These are phyloP conservation scores for Candida pseudoviswanathii DNA, from an alignment of 1,139 yeast genomes.

Conservation along the genomic window DNA sequence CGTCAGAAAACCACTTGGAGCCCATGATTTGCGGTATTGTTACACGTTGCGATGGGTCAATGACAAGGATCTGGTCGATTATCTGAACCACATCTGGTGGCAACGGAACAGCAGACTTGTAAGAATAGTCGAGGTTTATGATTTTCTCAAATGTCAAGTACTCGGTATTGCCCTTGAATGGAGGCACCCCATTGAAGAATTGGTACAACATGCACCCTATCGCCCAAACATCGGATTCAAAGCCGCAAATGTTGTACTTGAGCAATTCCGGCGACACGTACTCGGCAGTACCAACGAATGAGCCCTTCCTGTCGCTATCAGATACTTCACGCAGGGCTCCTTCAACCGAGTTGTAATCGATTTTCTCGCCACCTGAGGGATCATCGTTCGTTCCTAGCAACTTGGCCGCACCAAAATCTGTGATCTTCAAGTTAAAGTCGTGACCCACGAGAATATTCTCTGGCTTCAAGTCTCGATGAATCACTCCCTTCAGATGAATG, in stretches of 20 bases:
- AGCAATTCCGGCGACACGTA: conserved; percentile 93
- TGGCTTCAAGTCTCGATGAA: conserved; percentile 95
- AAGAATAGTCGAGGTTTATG: conserved; percentile 78
- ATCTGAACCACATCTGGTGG: conserved; percentile 61
- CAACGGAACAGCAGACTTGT: conserved; percentile 76
- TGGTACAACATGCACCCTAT: conserved; percentile 92
- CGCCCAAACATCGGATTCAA: conserved; percentile 94
- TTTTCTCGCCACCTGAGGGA: conserved; percentile 30
- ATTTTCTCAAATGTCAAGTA: conserved; percentile 93
- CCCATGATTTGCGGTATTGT: conserved; percentile 39
- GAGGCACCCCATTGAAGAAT: conserved; percentile 92
- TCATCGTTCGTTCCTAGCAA: conserved; percentile 55
- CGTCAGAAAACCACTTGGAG: conserved; percentile 41
- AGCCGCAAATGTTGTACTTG: conserved; percentile 81
- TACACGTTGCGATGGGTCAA: conserved; percentile 38
- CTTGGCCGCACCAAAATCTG: conserved; percentile 99
- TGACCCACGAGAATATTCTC: conserved; percentile 84
- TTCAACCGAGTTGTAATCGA: conserved; percentile 35
- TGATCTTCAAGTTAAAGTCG: conserved; percentile 80
- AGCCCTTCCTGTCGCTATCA: conserved; percentile 59
- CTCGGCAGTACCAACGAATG: conserved; percentile 61
- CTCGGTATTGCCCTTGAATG: conserved; percentile 95
- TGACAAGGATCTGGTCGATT: conserved; percentile 65
- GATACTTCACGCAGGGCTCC: conserved; percentile 17
- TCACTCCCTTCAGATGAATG: conserved; percentile 82